Evolutionary conservation across 306 rosid species (phyloP).

Genomic region (Canavalia ensiformis): DNA sequence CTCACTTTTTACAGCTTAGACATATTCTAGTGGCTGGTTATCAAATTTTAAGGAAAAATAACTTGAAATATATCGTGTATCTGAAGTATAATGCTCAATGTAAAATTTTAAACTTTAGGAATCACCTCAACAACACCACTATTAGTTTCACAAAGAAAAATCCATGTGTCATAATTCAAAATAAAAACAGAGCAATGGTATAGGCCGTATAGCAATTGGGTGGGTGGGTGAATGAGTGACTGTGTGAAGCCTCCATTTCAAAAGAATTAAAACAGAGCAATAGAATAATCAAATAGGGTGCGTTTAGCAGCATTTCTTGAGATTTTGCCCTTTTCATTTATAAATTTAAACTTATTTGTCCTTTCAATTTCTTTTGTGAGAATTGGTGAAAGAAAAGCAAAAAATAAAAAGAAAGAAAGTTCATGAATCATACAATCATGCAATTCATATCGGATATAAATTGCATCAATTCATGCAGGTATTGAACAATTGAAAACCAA

Average conservation of each 20-base stretch:
- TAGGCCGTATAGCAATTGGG: too few species aligned
- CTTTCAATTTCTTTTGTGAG: neutral
- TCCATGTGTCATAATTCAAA: too few species aligned
- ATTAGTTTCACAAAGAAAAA: too few species aligned
- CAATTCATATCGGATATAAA: neutral
- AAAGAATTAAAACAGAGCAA: neutral
- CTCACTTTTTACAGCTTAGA: conserved; percentile 9
- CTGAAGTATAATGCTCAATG: too few species aligned
- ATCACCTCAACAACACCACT: too few species aligned
- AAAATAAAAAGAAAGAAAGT: neutral
- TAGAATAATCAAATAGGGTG: neutral
- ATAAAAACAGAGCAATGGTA: too few species aligned
- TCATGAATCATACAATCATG: neutral
- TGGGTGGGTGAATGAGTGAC: too few species aligned
- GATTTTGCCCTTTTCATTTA: neutral
- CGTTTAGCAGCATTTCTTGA: neutral
- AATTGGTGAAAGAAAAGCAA: neutral
- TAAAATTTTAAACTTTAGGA: too few species aligned
- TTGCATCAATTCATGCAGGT: neutral
- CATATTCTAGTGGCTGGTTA: conserved; percentile 36
- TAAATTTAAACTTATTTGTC: neutral
- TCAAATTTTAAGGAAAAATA: conserved; percentile 9
- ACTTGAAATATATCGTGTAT: neutral
- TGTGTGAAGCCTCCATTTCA: too few species aligned
- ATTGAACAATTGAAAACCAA: too few species aligned